Conservation (phyloP, 176 grass and related monocot genomes). For the bread wheat (Triticum aestivum) region IWGSC_CS_RefSeq_v2.1 NC_057810.1:200572395-200572894, state of each 20-base stretch:
- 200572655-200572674: constrained; percentile 67
- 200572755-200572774: constrained; percentile 86
- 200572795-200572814: constrained; percentile 62
- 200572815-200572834: constrained; percentile 47
- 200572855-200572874: constrained; percentile 35
- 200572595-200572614: constrained; percentile 68
- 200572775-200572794: constrained; percentile 57
- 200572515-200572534: constrained; percentile 85
- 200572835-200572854: constrained; percentile 56
- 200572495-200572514: constrained; percentile 80
- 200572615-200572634: constrained; percentile 64
- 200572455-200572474: constrained; percentile 57
- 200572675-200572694: constrained; percentile 58
- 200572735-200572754: constrained; percentile 91
- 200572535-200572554: constrained; percentile 62
- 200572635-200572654: constrained; percentile 54
- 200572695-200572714: constrained; percentile 78
- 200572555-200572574: constrained; percentile 63
- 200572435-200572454: constrained; percentile 51
- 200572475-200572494: constrained; percentile 72
- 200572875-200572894: constrained; percentile 39
- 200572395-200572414: constrained; percentile 58
- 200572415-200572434: constrained; percentile 57
- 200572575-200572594: constrained; percentile 79
- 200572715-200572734: constrained; percentile 94